These are phyloP conservation scores for Termitomyces sp. DNA, from an alignment of 768 basidiomycete species.

Conservation along the genomic window DNA sequence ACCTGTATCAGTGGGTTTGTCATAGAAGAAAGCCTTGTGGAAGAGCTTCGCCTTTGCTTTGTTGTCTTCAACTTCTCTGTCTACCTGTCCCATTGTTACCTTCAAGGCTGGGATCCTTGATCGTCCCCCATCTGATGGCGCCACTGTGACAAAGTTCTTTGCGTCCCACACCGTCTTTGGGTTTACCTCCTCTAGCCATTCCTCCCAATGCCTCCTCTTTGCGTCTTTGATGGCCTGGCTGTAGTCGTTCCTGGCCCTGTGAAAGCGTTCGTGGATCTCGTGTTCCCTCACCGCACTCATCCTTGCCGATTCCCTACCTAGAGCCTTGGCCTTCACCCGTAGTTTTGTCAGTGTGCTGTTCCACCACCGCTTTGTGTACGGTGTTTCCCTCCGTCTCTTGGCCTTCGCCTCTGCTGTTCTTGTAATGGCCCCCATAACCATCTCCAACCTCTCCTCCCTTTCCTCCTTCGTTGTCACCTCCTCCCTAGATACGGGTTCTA, in stretches of 20 bases:
- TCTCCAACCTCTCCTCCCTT: background rate
- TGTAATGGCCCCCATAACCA: background rate
- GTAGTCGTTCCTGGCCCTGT: background rate
- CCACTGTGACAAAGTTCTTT: slow-evolving; percentile 16
- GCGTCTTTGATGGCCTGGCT: slow-evolving; percentile 11
- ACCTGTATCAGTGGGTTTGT: background rate
- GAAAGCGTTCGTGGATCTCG: slow-evolving; percentile 16
- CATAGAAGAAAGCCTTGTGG: slow-evolving; percentile 25
- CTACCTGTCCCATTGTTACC: background rate
- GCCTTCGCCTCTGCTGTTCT: background rate
- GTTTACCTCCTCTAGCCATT: slow-evolving; percentile 21
- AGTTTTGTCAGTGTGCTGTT: background rate
- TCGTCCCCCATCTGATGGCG: slow-evolving; percentile 21
- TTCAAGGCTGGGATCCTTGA: slow-evolving; percentile 23
- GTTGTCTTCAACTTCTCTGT: slow-evolving; percentile 14
- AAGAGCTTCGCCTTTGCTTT: slow-evolving; percentile 20
- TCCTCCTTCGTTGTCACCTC: background rate
- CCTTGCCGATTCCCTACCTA: background rate
- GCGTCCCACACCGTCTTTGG: slow-evolving; percentile 20
- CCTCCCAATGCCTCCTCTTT: slow-evolving; percentile 23
- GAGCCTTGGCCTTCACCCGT: background rate
- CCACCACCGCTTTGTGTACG: slow-evolving; percentile 1
- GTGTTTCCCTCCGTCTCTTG: background rate
- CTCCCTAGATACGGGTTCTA: background rate
- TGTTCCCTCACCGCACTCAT: slow-evolving; percentile 10